Conservation (phyloP, 805 yeast genomes). For the Metschnikowia colocasiae region DNA sequence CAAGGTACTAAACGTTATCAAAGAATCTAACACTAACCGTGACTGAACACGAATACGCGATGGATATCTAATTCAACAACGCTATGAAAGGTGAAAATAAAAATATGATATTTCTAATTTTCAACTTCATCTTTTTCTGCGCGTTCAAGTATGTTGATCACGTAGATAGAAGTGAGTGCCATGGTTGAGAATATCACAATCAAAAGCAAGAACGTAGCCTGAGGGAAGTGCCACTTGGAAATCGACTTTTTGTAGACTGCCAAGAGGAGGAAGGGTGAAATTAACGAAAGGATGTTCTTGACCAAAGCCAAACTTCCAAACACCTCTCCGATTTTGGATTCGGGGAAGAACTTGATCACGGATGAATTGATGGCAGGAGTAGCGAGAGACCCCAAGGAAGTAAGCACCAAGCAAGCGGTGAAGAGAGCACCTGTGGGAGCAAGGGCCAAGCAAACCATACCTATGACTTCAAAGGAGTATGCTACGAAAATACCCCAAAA, state of each 20-base stretch:
- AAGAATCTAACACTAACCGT: too few relatives aligned
- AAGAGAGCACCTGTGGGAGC: slow-evolving; percentile 29
- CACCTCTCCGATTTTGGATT: slow-evolving; percentile 61
- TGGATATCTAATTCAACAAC: neutral
- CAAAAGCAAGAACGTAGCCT: slow-evolving; percentile 24
- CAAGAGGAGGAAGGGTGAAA: slow-evolving; percentile 48
- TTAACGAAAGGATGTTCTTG: slow-evolving; percentile 46
- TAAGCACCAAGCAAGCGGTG: slow-evolving; percentile 32
- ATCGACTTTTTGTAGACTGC: slow-evolving; percentile 39
- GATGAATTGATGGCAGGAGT: slow-evolving; percentile 57
- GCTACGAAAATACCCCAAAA: slow-evolving; percentile 35
- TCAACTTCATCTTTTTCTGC: slow-evolving; percentile 8
- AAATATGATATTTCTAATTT: neutral
- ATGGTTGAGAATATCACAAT: slow-evolving; percentile 8
- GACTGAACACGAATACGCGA: neutral
- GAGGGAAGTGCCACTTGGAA: slow-evolving; percentile 26
- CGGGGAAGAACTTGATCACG: slow-evolving; percentile 58
- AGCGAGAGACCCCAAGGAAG: slow-evolving; percentile 39
- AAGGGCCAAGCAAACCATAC: slow-evolving; percentile 32
- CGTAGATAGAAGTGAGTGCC: slow-evolving; percentile 7
- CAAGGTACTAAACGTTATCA: too few relatives aligned
- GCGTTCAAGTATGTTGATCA: slow-evolving; percentile 9
- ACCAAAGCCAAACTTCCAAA: slow-evolving; percentile 67
- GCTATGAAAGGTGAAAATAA: neutral
- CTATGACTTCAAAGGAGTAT: slow-evolving; percentile 36